phyloP scores from a whole-genome alignment of 352 stramenopile species.

The Phytophthora sansomeana region DNA sequence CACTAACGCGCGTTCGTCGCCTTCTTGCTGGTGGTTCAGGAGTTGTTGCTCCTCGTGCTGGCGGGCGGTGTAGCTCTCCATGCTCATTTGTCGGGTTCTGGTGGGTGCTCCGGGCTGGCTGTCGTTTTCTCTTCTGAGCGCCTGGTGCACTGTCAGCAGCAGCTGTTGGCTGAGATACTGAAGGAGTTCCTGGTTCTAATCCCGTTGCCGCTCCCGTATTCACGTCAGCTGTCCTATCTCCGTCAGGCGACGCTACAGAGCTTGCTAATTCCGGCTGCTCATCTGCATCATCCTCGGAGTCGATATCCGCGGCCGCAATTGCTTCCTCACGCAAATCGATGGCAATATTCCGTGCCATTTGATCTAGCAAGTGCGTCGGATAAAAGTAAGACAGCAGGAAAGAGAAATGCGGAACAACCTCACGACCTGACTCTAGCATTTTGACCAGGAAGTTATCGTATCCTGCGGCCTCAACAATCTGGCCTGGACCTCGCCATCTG shows the following conservation, averaged over 20 bases:
- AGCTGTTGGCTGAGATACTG: no score
- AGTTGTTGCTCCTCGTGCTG: no score
- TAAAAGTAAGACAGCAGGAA: neutral
- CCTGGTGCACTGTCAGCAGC: no score
- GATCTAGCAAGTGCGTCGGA: neutral
- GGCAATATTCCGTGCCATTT: neutral
- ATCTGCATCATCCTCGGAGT: neutral
- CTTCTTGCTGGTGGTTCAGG: no score
- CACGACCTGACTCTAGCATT: neutral
- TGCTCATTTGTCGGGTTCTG: no score
- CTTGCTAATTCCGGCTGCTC: neutral
- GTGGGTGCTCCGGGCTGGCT: no score
- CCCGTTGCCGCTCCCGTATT: no score
- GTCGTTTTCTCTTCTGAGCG: no score
- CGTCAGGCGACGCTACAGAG: neutral
- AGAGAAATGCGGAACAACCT: neutral
- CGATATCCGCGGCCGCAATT: neutral
- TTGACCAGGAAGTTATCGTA: neutral
- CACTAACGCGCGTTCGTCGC: no score
- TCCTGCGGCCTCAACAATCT: neutral
- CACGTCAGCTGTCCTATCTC: no score
- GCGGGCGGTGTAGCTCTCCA: no score
- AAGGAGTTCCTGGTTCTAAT: no score
- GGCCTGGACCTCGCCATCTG: neutral
- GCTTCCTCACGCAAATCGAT: neutral